Conservation (phyloP, 495 filamentous ascomycete species). For the Daldinia loculata region DNA sequence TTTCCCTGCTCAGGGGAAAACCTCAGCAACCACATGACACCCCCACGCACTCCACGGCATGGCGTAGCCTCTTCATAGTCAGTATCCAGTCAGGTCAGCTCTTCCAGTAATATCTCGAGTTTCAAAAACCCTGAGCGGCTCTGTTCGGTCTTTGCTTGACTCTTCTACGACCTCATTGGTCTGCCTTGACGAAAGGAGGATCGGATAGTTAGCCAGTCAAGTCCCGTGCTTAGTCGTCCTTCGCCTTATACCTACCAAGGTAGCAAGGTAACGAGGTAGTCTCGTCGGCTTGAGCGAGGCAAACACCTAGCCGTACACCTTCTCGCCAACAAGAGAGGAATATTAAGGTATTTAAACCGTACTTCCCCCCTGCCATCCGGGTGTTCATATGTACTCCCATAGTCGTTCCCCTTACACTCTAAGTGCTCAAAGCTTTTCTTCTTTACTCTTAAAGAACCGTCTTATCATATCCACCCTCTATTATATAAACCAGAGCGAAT, state of each 20-base stretch:
- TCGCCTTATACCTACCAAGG: slow-evolving; percentile 24
- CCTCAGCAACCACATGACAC: slow-evolving; percentile 29
- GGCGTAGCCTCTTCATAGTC: slow-evolving; percentile 28
- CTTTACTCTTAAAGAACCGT: neutral
- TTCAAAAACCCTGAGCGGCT: slow-evolving; percentile 22
- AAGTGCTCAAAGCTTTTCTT: slow-evolving; percentile 3
- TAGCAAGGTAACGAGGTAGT: slow-evolving; percentile 1
- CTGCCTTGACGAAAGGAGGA: slow-evolving; percentile 24
- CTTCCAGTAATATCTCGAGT: slow-evolving; percentile 15
- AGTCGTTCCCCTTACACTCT: slow-evolving; percentile 6
- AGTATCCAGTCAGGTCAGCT: slow-evolving; percentile 7
- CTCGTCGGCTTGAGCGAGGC: slow-evolving; percentile 5
- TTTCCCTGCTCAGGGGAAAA: slow-evolving; percentile 25
- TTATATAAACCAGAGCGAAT: slow-evolving; percentile 1
- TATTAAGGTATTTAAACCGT: slow-evolving; percentile 29
- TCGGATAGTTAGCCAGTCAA: slow-evolving; percentile 29
- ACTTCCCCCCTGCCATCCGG: slow-evolving; percentile 13
- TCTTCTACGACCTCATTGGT: slow-evolving; percentile 27
- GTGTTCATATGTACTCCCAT: slow-evolving; percentile 25
- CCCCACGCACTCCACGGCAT: slow-evolving; percentile 24
- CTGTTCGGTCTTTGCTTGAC: slow-evolving; percentile 24
- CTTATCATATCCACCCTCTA: neutral
- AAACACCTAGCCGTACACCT: slow-evolving; percentile 6
- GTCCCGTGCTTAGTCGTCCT: slow-evolving; percentile 31
- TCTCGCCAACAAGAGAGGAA: neutral